A percentile compares a stretch with the other conserved stretches of the same genome.
Conservation (phyloP, 2,329 filamentous ascomycete species). For the Aspergillus sp. region DNA sequence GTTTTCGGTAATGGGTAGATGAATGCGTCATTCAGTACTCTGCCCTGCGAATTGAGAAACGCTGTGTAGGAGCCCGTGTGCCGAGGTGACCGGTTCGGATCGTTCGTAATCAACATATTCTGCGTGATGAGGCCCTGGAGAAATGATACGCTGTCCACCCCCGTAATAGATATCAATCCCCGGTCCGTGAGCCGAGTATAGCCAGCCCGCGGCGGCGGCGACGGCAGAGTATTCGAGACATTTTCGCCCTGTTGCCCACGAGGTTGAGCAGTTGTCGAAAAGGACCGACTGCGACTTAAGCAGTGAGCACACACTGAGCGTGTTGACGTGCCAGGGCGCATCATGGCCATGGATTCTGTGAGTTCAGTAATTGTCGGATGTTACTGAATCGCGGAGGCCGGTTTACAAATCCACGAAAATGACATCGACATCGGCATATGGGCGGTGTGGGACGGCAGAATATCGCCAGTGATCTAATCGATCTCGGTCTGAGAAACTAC, state of each 20-base stretch:
- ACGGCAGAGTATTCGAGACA: slow-evolving; percentile 15
- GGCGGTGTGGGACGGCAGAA: slow-evolving; percentile 22
- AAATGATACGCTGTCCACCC: slow-evolving; percentile 71
- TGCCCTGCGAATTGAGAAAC: slow-evolving; percentile 77
- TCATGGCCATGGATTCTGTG: slow-evolving; percentile 15
- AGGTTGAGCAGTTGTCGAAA: slow-evolving; percentile 21
- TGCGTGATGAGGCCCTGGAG: slow-evolving; percentile 82
- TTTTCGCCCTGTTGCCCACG: slow-evolving; percentile 3
- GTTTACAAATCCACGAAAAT: slow-evolving; percentile 19
- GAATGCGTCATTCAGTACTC: slow-evolving; percentile 83
- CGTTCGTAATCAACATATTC: slow-evolving; percentile 48
- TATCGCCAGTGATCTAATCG: slow-evolving; percentile 7
- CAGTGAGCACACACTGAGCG: slow-evolving; percentile 24
- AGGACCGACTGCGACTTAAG: slow-evolving; percentile 17
- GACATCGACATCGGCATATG: slow-evolving; percentile 15
- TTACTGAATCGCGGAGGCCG: slow-evolving; percentile 4
- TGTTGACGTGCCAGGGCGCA: slow-evolving; percentile 21
- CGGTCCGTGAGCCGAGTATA: slow-evolving; percentile 58
- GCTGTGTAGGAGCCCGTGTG: slow-evolving; percentile 62
- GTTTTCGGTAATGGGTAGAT: slow-evolving; percentile 58
- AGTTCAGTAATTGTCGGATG: not conserved
- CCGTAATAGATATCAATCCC: slow-evolving; percentile 68
- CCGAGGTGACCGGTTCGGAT: slow-evolving; percentile 28
- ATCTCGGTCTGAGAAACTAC: not conserved
- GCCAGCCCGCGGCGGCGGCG: slow-evolving; percentile 35